phyloP scores from a whole-genome alignment of 2,329 filamentous ascomycete genomes.

The Zymoseptoria tritici region DNA sequence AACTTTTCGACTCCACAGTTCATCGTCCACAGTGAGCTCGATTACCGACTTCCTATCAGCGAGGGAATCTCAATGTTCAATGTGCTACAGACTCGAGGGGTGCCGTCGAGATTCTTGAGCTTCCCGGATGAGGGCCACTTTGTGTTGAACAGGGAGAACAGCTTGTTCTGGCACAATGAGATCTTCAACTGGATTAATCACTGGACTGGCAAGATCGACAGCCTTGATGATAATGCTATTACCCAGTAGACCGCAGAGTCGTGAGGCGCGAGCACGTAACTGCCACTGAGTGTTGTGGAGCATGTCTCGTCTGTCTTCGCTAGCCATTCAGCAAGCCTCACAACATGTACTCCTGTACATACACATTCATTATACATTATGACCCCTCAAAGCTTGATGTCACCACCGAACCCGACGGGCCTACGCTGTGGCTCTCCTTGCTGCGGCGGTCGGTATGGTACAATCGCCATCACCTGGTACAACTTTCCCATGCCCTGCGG shows the following conservation, averaged over 20 bases:
- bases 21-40: constrained; percentile 19
- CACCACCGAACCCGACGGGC: constrained; percentile 88
- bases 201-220: constrained; percentile 17
- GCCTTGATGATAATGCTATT: constrained; percentile 14
- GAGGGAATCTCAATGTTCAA: constrained; percentile 21
- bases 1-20: constrained; percentile 20
- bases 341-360: not conserved
- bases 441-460: constrained; percentile 48
- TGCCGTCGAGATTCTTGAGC: constrained; percentile 17
- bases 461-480: constrained; percentile 86
- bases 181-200: constrained; percentile 22
- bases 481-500: constrained; percentile 86
- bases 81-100: constrained; percentile 16
- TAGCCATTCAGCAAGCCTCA: too few relatives aligned
- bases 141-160: constrained; percentile 16
- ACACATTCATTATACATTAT: not conserved
- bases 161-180: constrained; percentile 19
- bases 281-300: too few relatives aligned
- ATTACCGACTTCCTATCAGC: constrained; percentile 17
- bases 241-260: constrained; percentile 27
- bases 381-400: constrained; percentile 25
- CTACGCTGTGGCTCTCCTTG: constrained; percentile 65
- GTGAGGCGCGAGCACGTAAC: not conserved
- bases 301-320: too few relatives aligned
- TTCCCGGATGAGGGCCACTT: constrained; percentile 19